phyloP scores from a whole-genome alignment of 768 basidiomycete species.

The Boletus pseudo-olivaceus region DNA sequence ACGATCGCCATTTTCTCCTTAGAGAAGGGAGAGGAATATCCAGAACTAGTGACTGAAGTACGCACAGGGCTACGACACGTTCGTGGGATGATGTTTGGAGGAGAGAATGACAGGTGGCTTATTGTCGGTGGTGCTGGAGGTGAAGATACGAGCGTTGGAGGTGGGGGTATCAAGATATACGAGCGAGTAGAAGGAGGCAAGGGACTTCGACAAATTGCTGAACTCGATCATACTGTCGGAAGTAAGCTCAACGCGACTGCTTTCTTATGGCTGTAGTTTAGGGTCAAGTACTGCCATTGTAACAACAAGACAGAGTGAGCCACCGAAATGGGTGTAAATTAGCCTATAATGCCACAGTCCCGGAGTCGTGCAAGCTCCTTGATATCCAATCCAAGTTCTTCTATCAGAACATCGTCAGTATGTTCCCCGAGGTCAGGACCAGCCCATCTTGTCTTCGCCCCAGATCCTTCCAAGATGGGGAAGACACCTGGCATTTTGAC shows the following conservation, averaged over 20 bases:
- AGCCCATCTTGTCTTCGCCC: slow-evolving; percentile 60
- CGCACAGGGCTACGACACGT: slow-evolving; percentile 68
- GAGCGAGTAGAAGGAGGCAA: slow-evolving; percentile 61
- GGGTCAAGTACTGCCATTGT: neutral
- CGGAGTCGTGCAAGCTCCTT: slow-evolving; percentile 39
- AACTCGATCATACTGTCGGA: slow-evolving; percentile 34
- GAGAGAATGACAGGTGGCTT: slow-evolving; percentile 57
- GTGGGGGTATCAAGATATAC: slow-evolving; percentile 68
- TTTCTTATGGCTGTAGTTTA: slow-evolving; percentile 35
- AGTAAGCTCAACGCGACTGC: slow-evolving; percentile 34
- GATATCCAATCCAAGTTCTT: slow-evolving; percentile 39
- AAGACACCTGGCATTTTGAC: slow-evolving; percentile 68
- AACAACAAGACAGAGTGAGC: neutral
- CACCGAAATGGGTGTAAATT: neutral
- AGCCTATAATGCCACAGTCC: slow-evolving; percentile 27
- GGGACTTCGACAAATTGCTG: slow-evolving; percentile 50
- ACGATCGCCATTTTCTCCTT: slow-evolving; percentile 67
- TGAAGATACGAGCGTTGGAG: slow-evolving; percentile 54
- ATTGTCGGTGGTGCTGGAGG: slow-evolving; percentile 54
- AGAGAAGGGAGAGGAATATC: slow-evolving; percentile 37
- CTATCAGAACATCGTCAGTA: slow-evolving; percentile 46
- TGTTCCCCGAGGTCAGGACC: slow-evolving; percentile 65
- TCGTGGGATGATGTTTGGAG: slow-evolving; percentile 66
- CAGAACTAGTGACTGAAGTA: slow-evolving; percentile 57
- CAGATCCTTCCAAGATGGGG: slow-evolving; percentile 58